Base-by-base conservation (phyloP, 352 stramenopile species). In the Globisporangium cylindrosporum region DNA sequence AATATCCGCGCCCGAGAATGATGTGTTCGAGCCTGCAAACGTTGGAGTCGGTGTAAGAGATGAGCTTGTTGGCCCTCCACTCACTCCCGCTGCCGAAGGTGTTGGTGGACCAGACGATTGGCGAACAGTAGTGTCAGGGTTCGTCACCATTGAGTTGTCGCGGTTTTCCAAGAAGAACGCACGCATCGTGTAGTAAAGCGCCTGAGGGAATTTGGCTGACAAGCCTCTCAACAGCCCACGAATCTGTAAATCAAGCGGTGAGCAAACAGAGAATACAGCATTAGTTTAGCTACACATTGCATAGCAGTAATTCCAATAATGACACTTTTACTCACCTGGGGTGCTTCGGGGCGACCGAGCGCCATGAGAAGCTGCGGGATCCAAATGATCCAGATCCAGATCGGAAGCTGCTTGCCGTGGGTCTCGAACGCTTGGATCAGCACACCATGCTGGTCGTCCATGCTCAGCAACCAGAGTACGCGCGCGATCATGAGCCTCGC, bases 341-440 rank as follows among this genome's bases (percentile, higher is more conserved):
- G 75, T 24, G 95, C 96, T 82, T 99, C 97, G 0, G 90, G 82
- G 10, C 97, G 86, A 20, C 89, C 98, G 27, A 99, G 89, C 10
- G 94, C 92, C 73, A 97, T 98, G 15, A 99, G 80, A 24, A 99
- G 72, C 69, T 99, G 97, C 22, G 97, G 97, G 59, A 99, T 98
- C 97, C 97, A 99, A 46, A 98, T 97, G 41, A 99, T 97, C 97
- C 97, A 99, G 61, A 99, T 97, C 97, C 97, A 99, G 65, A 98
- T 97, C 24, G 97, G 98, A 18, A 99, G 77, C 60, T 96, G 85
- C 67, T 95, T 96, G 62, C 94, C 95, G 70, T 98, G 90, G 15
- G 85, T 93, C 78, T 99, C 95, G 60, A 99, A 95, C 63, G 95
- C 76, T 62, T 93, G 84, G 43, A 96, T 89, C 8, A 95, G 69